These are phyloP conservation scores for Neoarthrinium moseri DNA, from an alignment of 2,329 filamentous ascomycete genomes.

Conservation along the genomic window DNA sequence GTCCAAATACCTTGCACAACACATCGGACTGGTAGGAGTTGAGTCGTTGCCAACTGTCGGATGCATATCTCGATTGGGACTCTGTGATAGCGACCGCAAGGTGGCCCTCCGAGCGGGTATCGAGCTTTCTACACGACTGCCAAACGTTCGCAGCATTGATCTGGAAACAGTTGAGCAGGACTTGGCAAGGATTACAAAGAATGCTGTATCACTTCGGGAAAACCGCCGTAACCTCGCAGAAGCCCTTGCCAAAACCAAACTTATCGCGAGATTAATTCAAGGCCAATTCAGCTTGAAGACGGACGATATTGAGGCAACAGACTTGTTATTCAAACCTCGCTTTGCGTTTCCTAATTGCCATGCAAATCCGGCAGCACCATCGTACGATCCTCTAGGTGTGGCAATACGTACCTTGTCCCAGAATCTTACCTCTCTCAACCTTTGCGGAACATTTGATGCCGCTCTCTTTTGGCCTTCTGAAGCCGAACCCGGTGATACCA, in stretches of 20 bases:
- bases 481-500: neutral
- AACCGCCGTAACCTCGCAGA: neutral
- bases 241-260: neutral
- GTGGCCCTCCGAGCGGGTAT: neutral
- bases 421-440: neutral
- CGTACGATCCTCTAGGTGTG: neutral
- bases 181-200: neutral
- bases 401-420: neutral
- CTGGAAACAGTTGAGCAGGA: neutral
- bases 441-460: neutral
- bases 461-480: neutral
- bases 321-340: neutral
- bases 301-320: neutral
- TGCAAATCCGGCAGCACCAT: neutral
- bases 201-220: neutral
- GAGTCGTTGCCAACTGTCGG: neutral
- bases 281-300: neutral
- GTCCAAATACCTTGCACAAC: neutral
- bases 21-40: neutral
- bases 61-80: neutral
- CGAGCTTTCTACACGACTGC: neutral
- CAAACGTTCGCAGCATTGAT: neutral
- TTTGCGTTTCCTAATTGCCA: neutral
- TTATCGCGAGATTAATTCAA: neutral
- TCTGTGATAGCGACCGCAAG: neutral